These are phyloP conservation scores for Cajanus cajan DNA, from an alignment of 306 rosid species.

Conservation along the genomic window DNA sequence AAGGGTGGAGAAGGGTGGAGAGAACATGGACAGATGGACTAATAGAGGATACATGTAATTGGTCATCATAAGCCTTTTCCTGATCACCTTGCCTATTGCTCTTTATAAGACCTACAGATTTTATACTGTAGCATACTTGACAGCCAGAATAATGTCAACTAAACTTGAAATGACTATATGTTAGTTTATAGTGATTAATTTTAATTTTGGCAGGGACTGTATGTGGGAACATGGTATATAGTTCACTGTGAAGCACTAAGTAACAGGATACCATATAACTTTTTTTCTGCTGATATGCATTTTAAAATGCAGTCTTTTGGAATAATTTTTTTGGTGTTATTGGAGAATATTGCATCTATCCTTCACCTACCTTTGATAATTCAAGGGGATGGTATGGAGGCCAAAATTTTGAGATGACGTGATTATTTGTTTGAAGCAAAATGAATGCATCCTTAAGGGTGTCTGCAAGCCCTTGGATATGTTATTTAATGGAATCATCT, in stretches of 20 bases:
- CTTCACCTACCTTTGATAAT: constrained; percentile 16
- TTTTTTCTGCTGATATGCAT: not conserved
- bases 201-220: not conserved
- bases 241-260: not conserved
- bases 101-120: constrained; percentile 12
- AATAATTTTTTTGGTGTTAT: not conserved
- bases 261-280: not conserved
- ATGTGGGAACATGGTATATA: not conserved
- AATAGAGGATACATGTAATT: not conserved
- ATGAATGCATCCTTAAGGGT: not conserved
- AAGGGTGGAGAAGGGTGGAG: constrained; percentile 6
- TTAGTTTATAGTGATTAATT: not conserved
- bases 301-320: not conserved
- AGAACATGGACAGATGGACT: not conserved
- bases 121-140: constrained; percentile 12
- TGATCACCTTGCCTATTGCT: constrained; percentile 6
- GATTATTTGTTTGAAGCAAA: constrained; percentile 22
- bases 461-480: constrained; percentile 12
- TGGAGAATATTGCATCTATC: constrained; percentile 7
- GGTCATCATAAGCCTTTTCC: constrained; percentile 22
- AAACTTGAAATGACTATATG: constrained; percentile 6
- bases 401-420: not conserved
- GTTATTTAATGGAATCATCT: not conserved
- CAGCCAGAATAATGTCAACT: not conserved
- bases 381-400: not conserved